Evolutionary conservation across 2,329 filamentous ascomycete genomes (phyloP), one percentile per base, ranked within the genome.

Genomic region (Sordariomycetes sp.): DNA sequence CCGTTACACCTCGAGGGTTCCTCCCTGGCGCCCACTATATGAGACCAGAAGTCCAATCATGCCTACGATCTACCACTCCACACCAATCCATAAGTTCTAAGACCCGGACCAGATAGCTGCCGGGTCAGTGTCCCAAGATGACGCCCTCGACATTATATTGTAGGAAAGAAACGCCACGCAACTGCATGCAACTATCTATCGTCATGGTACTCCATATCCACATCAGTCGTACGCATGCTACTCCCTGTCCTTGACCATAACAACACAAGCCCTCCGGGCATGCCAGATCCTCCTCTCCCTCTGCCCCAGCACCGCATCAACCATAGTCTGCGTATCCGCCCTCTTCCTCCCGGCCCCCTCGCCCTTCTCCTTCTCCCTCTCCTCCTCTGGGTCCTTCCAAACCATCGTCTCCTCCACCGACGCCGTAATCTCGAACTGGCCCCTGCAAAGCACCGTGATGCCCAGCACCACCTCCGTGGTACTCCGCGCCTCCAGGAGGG

Each of bases 371-470:
- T 60, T 62, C 25, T 61, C 65, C 39, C 56, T 60, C 60, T 67
- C 64, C 45, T 68, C 62, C 25, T 62, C 67, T 22, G 67, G 66
- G 50, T 61, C 62, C 60, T 62, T 65, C 72, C 72, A 77, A 8
- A 88, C 65, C 60, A 78, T 77, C 2, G 87, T 82, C 73, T 96
- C 91, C 70, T 96, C 91, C 0, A 96, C 82, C 13, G 81, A 86
- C 5, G 85, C 90, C 25, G 81, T 82, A 24, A 96, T 76, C 69
- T 95, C 90, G 67, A 92, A 96, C 62, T 89, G 83, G 17, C 91
- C 91, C 52, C 84, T 79, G 62, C 87, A 90, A 36, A 96, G 78
- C 35, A 86, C 80, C 50, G 88, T 88, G 51, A 91, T 77, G 4
- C 87, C 87, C 3, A 95, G 70, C 1, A 77, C 75, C 24, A 88